Evolutionary conservation across 1,284 basidiomycete genomes (phyloP).

Genomic region (Cronartium ribicola): DNA sequence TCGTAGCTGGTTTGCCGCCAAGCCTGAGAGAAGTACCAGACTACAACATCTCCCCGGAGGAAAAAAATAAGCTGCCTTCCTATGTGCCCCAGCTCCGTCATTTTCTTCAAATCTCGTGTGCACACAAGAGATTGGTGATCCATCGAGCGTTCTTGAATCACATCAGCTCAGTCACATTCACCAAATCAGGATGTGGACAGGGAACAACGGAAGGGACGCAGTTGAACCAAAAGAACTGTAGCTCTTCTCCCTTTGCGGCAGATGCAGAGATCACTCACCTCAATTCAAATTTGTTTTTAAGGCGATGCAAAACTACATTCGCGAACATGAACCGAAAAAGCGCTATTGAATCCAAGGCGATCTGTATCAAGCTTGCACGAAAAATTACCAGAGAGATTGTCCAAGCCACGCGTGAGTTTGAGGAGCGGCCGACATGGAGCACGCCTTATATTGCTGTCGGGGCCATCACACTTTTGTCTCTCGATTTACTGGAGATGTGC

Average conservation of each 20-base stretch:
- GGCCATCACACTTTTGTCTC: slow-evolving; percentile 6
- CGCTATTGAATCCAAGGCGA: slow-evolving; percentile 3
- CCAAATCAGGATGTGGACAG: not conserved
- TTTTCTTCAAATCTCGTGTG: not conserved
- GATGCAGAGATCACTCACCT: not conserved
- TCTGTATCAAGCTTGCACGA: not conserved
- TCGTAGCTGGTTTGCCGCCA: not conserved
- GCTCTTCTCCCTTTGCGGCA: not conserved
- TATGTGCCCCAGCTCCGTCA: not conserved
- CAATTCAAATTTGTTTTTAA: not conserved
- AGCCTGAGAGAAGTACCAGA: not conserved
- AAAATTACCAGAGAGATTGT: slow-evolving; percentile 3
- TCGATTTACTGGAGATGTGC: not conserved
- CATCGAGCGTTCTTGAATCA: slow-evolving; percentile 2
- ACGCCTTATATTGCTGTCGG: slow-evolving; percentile 1
- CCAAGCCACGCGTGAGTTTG: not conserved
- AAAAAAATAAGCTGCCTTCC: not conserved
- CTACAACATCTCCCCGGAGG: not conserved
- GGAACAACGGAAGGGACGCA: not conserved
- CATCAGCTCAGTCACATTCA: not conserved
- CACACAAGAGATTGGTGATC: not conserved
- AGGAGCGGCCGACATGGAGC: not conserved
- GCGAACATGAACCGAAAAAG: not conserved
- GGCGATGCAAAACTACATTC: not conserved
- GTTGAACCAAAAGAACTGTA: not conserved